Base-by-base conservation (phyloP, 345 rosid species). In the Lepidium sativum region DNA sequence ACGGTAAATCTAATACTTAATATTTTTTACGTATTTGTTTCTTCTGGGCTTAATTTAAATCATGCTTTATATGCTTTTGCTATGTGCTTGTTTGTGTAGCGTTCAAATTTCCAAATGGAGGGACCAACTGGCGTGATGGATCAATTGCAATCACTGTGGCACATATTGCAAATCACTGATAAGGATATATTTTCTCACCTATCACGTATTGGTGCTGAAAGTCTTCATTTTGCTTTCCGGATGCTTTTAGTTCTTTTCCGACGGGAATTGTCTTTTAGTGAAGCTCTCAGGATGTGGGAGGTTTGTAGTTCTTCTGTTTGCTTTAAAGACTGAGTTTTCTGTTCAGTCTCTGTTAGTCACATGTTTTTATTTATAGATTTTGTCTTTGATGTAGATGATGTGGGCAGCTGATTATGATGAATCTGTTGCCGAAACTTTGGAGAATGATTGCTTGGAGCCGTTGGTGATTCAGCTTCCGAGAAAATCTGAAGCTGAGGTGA, bases 271-370 rank as follows among this genome's bases (percentile, higher is more conserved):
- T 79, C 96, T 70, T 91, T 91, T 49, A 41, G 61, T 51, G 95
- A 91, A 70, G 86, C 91, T 75, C 98, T 91, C 70, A 75, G 73
- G 35, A 88, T 91, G 98, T 91, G 98, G 98, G 98, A 91, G 96
- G 96, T 91, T 63, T 17, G 89, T 80, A 11, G 10, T 32, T 47
- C 20, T 39, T 37, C 45, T 60, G 41, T 23, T 49, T 20, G 23
- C 66, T 68, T 48, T 52, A 39, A 12, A 29, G 29, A 49, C 39
- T 29, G 39, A 11, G 32, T 39, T 34, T 48, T 32, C 56, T 12
- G 71, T 40, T 20, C 23, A 40, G 29, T 59, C 43, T 62, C 54
- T 34, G 23, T 29, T 53, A 21, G 43, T 62, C 35, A 23, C 47
- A 49, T 27, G 6, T 27, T 27, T 29, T 0, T 20, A 41, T 47